Conservation (phyloP, 192 early-diverging fungal genomes). For the Coemansia sp. region DNA sequence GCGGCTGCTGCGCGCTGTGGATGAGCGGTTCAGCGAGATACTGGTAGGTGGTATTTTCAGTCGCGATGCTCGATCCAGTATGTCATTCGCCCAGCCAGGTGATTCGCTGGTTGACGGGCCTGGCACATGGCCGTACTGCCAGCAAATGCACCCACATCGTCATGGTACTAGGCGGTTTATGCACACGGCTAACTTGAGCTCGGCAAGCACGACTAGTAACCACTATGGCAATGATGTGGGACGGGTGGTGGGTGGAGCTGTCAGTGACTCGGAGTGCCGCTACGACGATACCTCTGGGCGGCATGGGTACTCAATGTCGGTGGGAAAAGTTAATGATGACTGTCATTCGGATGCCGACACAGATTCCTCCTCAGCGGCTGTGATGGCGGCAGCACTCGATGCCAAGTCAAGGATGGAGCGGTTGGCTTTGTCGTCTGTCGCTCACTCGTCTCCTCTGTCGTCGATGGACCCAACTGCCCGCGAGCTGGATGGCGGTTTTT, state of each 20-base stretch:
- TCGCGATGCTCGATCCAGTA: conserved; percentile 29
- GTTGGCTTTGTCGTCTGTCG: conserved; percentile 4
- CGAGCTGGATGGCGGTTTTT: conserved; percentile 54
- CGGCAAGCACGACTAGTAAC: conserved; percentile 32
- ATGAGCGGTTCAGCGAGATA: conserved; percentile 40
- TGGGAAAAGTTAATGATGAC: conserved; percentile 3
- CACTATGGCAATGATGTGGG: conserved; percentile 10
- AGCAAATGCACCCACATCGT: background rate
- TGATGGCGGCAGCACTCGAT: conserved; percentile 28
- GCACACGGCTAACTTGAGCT: conserved; percentile 34
- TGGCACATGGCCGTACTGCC: conserved; percentile 17
- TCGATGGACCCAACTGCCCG: background rate
- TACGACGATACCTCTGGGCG: background rate
- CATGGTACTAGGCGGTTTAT: conserved; percentile 24
- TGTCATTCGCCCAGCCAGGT: conserved; percentile 41
- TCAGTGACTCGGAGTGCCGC: conserved; percentile 7
- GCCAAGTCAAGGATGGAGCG: conserved; percentile 32
- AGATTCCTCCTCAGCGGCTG: conserved; percentile 22
- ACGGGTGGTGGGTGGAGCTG: background rate
- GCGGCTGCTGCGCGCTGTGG: conserved; percentile 38
- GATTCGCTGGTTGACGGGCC: conserved; percentile 31
- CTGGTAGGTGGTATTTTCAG: conserved; percentile 45
- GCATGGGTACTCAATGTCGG: conserved; percentile 8
- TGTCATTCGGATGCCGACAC: conserved; percentile 20
- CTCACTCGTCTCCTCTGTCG: background rate